Base-by-base conservation (phyloP, 345 rosid species). In the Populus nigra region DNA sequence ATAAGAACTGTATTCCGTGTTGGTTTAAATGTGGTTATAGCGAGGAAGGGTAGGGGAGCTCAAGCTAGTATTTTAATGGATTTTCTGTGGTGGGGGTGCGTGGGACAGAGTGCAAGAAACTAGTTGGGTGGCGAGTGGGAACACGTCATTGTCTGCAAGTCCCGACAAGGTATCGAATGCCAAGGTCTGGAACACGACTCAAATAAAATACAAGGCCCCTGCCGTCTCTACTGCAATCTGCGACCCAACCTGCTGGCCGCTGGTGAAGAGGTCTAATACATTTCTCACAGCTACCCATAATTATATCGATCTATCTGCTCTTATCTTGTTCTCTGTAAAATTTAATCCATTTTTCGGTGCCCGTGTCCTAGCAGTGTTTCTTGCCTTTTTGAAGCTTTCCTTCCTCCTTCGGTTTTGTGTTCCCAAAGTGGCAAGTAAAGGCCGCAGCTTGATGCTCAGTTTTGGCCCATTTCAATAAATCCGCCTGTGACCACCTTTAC, bases 61-160 rank as follows among this genome's bases (percentile, higher is more conserved):
- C 35, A 33, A 33, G 5, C 35, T 33, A 33, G 35, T 33, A 33
- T 33, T 33, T 8, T 22, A 57, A 25, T 9, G 63, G 6, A 5
- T 10, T n/a, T 57, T 57, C 27, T n/a, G 13, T n/a, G 63, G 27
- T 10, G 63, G 29, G 22, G 15, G 27, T 23, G 29, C 63, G 73
- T 53, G 66, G 78, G 83, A 68, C 55, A 74, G 73, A 43, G 63
- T 29, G 35, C 6, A 36, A 18, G 73, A 13, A 27, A 39, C 35
- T 35, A 25, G 72, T 33, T 57, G 23, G 29, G 59, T n/a, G 29
- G 29, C 5, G 63, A 57, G 74, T 49, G 70, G 70, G 66, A 65
- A 77, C 76, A 82, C 84, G 85, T 84, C 86, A 55, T n/a, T 76
- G 83, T 79, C 86, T 65, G 67, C 79, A 63, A 69, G 84, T 77